These are phyloP conservation scores for Ophiostoma himal-ulmi DNA, from an alignment of 2,329 filamentous ascomycete species.

Conservation along the genomic window DNA sequence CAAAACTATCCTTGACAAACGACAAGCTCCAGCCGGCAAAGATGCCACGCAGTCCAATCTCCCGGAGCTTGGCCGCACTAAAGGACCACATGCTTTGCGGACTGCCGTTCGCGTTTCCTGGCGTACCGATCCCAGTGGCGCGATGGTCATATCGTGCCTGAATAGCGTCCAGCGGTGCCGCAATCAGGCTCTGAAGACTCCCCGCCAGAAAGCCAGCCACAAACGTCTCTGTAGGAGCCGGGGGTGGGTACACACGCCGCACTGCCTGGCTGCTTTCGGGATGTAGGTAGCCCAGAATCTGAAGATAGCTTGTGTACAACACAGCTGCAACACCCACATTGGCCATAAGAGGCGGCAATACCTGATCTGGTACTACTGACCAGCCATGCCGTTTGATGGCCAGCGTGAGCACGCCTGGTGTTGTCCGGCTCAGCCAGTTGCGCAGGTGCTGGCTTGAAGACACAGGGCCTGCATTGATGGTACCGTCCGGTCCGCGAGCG, in stretches of 20 bases:
- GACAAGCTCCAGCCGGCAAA: slow-evolving; percentile 69
- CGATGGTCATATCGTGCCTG: slow-evolving; percentile 64
- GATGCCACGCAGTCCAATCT: slow-evolving; percentile 65
- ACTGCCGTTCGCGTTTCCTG: slow-evolving; percentile 19
- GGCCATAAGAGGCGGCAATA: slow-evolving; percentile 68
- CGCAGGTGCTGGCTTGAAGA: slow-evolving; percentile 39
- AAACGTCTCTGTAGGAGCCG: slow-evolving; percentile 57
- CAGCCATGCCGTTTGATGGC: slow-evolving; percentile 66
- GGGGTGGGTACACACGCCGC: slow-evolving; percentile 65
- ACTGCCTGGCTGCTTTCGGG: slow-evolving; percentile 52
- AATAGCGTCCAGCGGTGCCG: slow-evolving; percentile 69
- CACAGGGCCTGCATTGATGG: slow-evolving; percentile 13
- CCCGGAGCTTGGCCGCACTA: slow-evolving; percentile 58
- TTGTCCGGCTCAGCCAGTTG: slow-evolving; percentile 55
- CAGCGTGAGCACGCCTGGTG: slow-evolving; percentile 61
- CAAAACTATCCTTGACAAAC: slow-evolving; percentile 63
- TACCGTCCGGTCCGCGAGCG: slow-evolving; percentile 40
- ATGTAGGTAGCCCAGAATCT: slow-evolving; percentile 60
- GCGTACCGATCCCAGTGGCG: slow-evolving; percentile 36
- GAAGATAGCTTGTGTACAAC: slow-evolving; percentile 69
- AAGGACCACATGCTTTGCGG: slow-evolving; percentile 69
- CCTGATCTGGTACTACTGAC: slow-evolving; percentile 67
- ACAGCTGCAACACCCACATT: slow-evolving; percentile 70
- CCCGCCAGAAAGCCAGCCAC: slow-evolving; percentile 65
- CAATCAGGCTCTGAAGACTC: slow-evolving; percentile 62